Conservation (phyloP, 2,329 filamentous ascomycete species). For the Penicillium sp. region DNA sequence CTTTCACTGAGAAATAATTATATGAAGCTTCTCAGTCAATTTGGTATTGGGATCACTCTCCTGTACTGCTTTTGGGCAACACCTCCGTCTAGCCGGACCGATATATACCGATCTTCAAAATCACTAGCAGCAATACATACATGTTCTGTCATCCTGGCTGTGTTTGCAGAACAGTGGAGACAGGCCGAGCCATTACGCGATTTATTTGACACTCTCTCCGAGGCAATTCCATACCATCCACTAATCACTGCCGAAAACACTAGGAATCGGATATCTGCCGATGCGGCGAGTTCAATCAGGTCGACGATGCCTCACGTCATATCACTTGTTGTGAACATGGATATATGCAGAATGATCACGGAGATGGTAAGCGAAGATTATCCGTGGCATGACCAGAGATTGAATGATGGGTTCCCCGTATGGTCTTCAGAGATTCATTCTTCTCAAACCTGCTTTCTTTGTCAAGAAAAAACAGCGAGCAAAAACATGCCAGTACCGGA, state of each 20-base stretch:
- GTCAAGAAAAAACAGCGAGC: background rate
- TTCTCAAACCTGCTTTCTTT: background rate
- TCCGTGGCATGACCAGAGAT: background rate
- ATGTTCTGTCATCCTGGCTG: conserved; percentile 15
- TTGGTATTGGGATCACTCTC: conserved; percentile 14
- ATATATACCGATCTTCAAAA: conserved; percentile 4
- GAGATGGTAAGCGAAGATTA: conserved; percentile 15
- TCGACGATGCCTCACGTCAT: conserved; percentile 3
- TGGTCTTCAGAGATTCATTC: background rate
- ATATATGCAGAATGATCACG: conserved; percentile 13
- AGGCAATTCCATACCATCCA: conserved; percentile 3
- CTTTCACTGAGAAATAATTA: background rate
- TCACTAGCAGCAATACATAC: conserved; percentile 12
- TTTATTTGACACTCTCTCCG: conserved; percentile 12
- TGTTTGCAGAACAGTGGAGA: conserved; percentile 16
- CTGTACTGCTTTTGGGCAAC: conserved; percentile 21
- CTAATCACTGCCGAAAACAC: background rate
- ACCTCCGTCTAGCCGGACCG: conserved; percentile 2
- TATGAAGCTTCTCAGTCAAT: conserved; percentile 16
- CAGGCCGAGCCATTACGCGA: conserved; percentile 18
- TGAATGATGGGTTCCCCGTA: background rate
- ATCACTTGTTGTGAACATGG: conserved; percentile 11
- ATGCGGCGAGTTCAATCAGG: conserved; percentile 5
- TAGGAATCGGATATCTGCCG: background rate
- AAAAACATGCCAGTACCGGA: background rate